Evolutionary conservation across 345 rosid genomes (phyloP), one percentile per base, ranked within the genome.

Genomic region (Arabidopsis arenosa): DNA sequence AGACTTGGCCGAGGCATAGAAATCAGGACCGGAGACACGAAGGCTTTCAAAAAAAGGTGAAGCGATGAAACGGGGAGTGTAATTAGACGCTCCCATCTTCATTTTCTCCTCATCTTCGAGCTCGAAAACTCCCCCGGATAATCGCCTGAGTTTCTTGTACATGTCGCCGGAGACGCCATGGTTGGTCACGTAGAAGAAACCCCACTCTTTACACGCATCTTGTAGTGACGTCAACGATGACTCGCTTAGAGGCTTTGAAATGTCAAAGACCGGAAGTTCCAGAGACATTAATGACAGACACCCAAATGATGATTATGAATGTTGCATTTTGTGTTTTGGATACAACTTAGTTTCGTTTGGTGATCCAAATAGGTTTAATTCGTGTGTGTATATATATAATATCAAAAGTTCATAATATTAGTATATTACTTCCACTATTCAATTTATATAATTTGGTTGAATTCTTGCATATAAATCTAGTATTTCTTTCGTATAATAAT

Each of bases 1-100:
- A 57, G 83, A 79, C 75, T 81, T 80, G 0, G 90, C 87, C 12
- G 93, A 90, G 41, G 80, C 54, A 9, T 80, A 78, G 83, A 89
- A 93, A 63, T 89, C 92, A 0, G 96, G 93, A 47, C 98, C 92
- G 7, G 86, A 79, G 15, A 93, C 93, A 32, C 84, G 79, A 5
- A 93, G 77, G 76, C 98, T 87, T 63, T 93, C 98, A 43, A 90
- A 93, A 77, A 82, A 93, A 17, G 96, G 98, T 18, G 95, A 93
- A 43, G 97, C 98, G 9, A 93, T 89, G 85, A 90, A 93, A 71
- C 76, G 90, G 1, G 98, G 97, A 64, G 93, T 86, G 78, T 87
- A 90, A 14, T 86, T 79, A 15, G 80, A 71, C 0, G 92, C 88
- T 2, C 93, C 89, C 13, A 88, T 79, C 83, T 85, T 89, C 84